Evolutionary conservation across 2,329 filamentous ascomycete species (phyloP), one percentile per base, ranked within the genome.

Genomic region (Colletotrichum viniferum): DNA sequence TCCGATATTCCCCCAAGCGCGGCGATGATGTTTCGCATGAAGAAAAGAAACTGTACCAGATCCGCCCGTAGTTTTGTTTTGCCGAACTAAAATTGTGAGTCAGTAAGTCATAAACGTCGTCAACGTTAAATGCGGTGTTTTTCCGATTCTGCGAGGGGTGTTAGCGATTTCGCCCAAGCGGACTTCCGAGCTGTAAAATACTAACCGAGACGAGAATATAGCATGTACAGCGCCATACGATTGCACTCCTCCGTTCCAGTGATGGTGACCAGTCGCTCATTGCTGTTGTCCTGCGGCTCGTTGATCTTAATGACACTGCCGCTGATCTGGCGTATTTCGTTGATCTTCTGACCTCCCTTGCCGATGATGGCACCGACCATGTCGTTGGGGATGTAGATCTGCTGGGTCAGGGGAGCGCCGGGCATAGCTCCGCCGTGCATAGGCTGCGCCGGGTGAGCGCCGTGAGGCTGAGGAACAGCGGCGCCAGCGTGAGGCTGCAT

Each of bases 231-330:
- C n/a, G 97, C 97, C 96, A 99, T 98, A 82, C 98, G 95, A 87
- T 99, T 99, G 89, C 96, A 98, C 86, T 99, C 97, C 81, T 97
- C 96, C 7, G 97, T 98, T 78, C 97, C 97, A 3, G 97, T 98
- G 80, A 99, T 98, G 18, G 97, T 99, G 73, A 99, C 97, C 75
- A 99, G 89, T 77, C 97, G 94, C 88, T 99, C 97, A 82, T 98
- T 99, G 90, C 95, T 98, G 87, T 98, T 98, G 85, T 98, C 97
- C 84, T 98, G 97, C 2, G 97, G 97, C 84, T 99, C 97, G 84
- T 99, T 98, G 89, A 99, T 99, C 89, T 99, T 99, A 85, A 99
- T 98, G 62, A 99, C 96, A 86, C 96, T 98, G 79, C 96, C 97
- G 84, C 95, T 97, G 80, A 99, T 92, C 84, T 98, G 96, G 79